Evolutionary conservation across 108 stramenopile species (phyloP).

Genomic region (Pseudonitzschia pungens): DNA sequence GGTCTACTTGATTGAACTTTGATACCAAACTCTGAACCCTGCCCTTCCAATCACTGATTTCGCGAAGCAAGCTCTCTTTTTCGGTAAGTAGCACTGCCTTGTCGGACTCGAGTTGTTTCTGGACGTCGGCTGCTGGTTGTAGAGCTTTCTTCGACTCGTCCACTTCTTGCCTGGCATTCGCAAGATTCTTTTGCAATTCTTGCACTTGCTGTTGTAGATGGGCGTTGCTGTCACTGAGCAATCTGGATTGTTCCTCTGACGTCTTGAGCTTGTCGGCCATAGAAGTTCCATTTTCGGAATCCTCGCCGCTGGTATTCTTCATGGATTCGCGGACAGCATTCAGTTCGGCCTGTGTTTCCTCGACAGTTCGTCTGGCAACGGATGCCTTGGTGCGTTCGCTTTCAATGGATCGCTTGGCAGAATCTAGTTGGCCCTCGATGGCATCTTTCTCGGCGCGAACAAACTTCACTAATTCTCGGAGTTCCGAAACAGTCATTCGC

Average conservation of each 20-base stretch:
- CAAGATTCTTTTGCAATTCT: slow-evolving; percentile 39
- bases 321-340: slow-evolving; percentile 42
- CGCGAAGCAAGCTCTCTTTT: slow-evolving; percentile 75
- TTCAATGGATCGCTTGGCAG: slow-evolving; percentile 66
- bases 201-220: slow-evolving; percentile 70
- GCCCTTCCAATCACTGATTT: slow-evolving; percentile 82
- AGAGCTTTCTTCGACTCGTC: slow-evolving; percentile 43
- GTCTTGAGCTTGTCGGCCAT: slow-evolving; percentile 47
- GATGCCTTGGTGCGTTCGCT: slow-evolving; percentile 72
- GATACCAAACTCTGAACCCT: slow-evolving; percentile 81
- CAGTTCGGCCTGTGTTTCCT: slow-evolving; percentile 80
- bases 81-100: slow-evolving; percentile 72
- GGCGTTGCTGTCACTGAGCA: slow-evolving; percentile 79
- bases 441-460: slow-evolving; percentile 79
- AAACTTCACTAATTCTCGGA: slow-evolving; percentile 79
- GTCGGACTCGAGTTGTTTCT: slow-evolving; percentile 55
- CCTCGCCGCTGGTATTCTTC: slow-evolving; percentile 2
- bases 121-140: slow-evolving; percentile 44
- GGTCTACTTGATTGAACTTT: slow-evolving; percentile 90
- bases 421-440: slow-evolving; percentile 73
- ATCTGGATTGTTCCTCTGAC: slow-evolving; percentile 62
- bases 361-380: slow-evolving; percentile 70
- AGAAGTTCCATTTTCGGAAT: neutral
- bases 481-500: slow-evolving; percentile 58
- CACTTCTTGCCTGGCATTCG: slow-evolving; percentile 38